These are phyloP conservation scores for Hepatocystis sp. DNA, from an alignment of 169 alveolate genomes.

Conservation along the genomic window DNA sequence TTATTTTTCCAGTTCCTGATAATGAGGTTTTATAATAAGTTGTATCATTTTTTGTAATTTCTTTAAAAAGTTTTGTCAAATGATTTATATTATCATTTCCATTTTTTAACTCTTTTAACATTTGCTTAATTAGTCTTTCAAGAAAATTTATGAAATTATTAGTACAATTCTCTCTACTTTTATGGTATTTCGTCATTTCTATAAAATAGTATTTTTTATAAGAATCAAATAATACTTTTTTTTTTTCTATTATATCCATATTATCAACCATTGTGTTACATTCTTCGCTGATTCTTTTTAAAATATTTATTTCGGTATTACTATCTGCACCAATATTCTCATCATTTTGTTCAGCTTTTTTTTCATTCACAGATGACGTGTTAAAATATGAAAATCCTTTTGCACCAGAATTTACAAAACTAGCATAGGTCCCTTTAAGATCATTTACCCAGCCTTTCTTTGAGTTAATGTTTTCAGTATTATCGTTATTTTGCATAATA, in stretches of 20 bases:
- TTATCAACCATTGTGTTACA: constrained; percentile 3
- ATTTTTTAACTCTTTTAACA: constrained; percentile 42
- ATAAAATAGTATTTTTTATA: constrained; percentile 73
- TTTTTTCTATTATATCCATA: constrained; percentile 15
- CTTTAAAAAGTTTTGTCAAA: constrained; percentile 60
- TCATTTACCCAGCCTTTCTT: constrained; percentile 21
- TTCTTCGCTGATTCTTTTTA: background rate
- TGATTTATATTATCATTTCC: constrained; percentile 36
- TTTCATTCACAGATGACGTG: background rate
- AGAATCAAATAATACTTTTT: constrained; percentile 43
- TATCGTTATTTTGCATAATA: constrained; percentile 15
- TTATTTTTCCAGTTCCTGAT: constrained; percentile 9
- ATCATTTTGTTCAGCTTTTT: background rate
- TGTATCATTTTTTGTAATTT: constrained; percentile 51
- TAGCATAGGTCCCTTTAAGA: constrained; percentile 7
- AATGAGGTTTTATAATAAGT: constrained; percentile 15
- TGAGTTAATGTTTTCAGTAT: background rate
- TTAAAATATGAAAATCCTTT: background rate
- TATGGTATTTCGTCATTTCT: constrained; percentile 75
- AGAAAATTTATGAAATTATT: constrained; percentile 56
- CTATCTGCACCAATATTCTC: background rate
- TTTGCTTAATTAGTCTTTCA: constrained; percentile 45
- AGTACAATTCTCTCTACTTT: constrained; percentile 64
- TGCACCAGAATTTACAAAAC: background rate
- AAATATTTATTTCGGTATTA: background rate